A percentile compares a stretch with the other conserved stretches of the same genome.
phyloP scores from a whole-genome alignment of 2,329 filamentous ascomycete species.

The Fusarium nodosum region DNA sequence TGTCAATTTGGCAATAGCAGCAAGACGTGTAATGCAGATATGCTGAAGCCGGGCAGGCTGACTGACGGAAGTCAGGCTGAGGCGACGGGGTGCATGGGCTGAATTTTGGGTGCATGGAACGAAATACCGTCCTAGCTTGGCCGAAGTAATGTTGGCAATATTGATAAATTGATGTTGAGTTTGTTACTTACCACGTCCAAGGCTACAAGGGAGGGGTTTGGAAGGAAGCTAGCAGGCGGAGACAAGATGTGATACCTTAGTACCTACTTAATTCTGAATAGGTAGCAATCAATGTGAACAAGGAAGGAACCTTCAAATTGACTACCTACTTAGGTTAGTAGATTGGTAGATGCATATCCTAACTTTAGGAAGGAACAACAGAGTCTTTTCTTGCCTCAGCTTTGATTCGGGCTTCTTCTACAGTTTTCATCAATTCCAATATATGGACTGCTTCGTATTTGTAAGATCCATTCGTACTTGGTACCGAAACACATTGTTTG shows the following conservation, averaged over 20 bases:
- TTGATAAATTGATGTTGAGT: not conserved
- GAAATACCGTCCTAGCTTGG: not conserved
- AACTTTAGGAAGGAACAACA: not conserved
- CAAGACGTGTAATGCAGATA: not conserved
- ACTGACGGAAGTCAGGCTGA: not conserved
- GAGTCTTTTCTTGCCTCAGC: not conserved
- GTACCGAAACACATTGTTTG: not conserved
- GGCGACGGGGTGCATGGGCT: slow-evolving; percentile 25
- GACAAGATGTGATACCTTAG: not conserved
- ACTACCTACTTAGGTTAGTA: not conserved
- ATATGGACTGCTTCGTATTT: not conserved
- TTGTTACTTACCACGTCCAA: not conserved
- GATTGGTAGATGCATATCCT: too few species aligned
- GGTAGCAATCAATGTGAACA: not conserved
- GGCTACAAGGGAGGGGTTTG: not conserved
- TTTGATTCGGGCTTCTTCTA: not conserved
- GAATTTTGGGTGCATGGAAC: slow-evolving; percentile 10
- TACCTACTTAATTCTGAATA: not conserved
- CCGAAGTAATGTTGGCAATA: slow-evolving; percentile 1
- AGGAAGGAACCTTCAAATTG: not conserved
- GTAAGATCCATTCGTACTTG: not conserved
- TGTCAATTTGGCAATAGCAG: slow-evolving; percentile 2
- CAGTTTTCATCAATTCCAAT: not conserved
- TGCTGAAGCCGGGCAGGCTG: not conserved
- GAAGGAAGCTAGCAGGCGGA: not conserved